A percentile compares a stretch with the other conserved stretches of the same genome.
Conservation (phyloP, 331 rosid species). For the Acacia concinna region DNA sequence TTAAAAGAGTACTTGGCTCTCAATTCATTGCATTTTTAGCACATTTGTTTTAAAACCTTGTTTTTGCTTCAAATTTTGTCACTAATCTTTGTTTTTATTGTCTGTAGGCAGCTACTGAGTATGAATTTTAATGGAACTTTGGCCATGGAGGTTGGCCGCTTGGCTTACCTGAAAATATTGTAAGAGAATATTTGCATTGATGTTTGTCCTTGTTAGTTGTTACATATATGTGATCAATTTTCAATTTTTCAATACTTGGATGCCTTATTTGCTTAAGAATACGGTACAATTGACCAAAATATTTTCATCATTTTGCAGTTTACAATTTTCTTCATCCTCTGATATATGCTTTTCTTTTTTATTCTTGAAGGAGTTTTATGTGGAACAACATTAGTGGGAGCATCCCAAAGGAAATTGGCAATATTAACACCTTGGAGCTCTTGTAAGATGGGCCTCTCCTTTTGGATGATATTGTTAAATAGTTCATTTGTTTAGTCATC, state of each 20-base stretch:
- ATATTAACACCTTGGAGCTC: constrained; percentile 62
- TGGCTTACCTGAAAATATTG: constrained; percentile 60
- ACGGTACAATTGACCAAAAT: constrained; percentile 6
- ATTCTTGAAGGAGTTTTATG: constrained; percentile 78
- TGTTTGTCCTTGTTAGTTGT: constrained; percentile 2
- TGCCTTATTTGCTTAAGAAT: constrained; percentile 15
- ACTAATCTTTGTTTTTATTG: neutral
- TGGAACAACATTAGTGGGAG: constrained; percentile 80
- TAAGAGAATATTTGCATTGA: constrained; percentile 42
- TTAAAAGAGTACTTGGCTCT: neutral
- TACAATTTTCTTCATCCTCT: constrained; percentile 29
- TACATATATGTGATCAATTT: neutral
- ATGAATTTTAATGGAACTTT: constrained; percentile 69
- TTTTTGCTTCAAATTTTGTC: constrained; percentile 4
- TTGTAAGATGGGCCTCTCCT: constrained; percentile 56
- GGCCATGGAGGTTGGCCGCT: constrained; percentile 72
- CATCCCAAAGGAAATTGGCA: constrained; percentile 88
- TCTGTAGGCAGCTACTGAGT: constrained; percentile 64
- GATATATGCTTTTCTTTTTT: constrained; percentile 25
- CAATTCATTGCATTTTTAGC: neutral
- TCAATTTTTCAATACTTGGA: constrained; percentile 21
- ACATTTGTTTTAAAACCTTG: neutral
- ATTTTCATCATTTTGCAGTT: constrained; percentile 11
- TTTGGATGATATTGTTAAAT: neutral
- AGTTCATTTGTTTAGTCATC: neutral